phyloP scores from a whole-genome alignment of 352 stramenopile species.

The Globisporangium nagaii region DNA sequence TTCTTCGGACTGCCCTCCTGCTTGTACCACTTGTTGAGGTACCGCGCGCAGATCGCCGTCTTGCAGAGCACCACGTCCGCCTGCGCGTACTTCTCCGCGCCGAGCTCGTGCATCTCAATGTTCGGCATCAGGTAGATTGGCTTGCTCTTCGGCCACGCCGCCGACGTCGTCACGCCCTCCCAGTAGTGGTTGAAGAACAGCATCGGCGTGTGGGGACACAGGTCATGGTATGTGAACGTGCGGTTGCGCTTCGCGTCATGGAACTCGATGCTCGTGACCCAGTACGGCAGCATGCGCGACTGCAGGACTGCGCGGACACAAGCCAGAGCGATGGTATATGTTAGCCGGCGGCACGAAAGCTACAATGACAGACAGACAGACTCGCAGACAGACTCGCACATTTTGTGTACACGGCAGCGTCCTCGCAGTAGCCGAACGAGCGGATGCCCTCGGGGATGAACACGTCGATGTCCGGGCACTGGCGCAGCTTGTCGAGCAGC shows the following conservation, averaged over 20 bases:
- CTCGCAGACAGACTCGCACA: conserved; percentile 21
- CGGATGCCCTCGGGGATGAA: conserved; percentile 45
- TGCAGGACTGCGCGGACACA: conserved; percentile 28
- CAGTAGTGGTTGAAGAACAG: conserved; percentile 64
- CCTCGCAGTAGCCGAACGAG: conserved; percentile 63
- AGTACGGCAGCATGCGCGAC: conserved; percentile 36
- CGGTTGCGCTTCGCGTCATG: conserved; percentile 17
- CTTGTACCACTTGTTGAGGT: conserved; percentile 36
- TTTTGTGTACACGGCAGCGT: conserved; percentile 55
- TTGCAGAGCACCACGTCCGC: conserved; percentile 52
- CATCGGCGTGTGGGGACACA: conserved; percentile 44
- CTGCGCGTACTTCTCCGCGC: conserved; percentile 30
- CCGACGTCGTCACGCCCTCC: conserved; percentile 18
- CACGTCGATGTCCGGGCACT: conserved; percentile 61
- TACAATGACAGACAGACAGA: background rate
- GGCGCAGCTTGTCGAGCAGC: conserved; percentile 34
- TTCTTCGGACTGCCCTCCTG: conserved; percentile 30
- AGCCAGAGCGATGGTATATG: too few species aligned
- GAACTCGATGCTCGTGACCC: conserved; percentile 36
- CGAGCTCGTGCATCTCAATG: conserved; percentile 52
- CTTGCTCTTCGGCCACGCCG: conserved; percentile 30
- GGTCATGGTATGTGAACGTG: conserved; percentile 39
- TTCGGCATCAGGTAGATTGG: conserved; percentile 47
- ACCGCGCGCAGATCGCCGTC: conserved; percentile 42
- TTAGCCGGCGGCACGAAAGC: background rate